Evolutionary conservation across 2,329 filamentous ascomycete genomes (phyloP), one percentile per base, ranked within the genome.

Genomic region (Trichothecium sympodiale): DNA sequence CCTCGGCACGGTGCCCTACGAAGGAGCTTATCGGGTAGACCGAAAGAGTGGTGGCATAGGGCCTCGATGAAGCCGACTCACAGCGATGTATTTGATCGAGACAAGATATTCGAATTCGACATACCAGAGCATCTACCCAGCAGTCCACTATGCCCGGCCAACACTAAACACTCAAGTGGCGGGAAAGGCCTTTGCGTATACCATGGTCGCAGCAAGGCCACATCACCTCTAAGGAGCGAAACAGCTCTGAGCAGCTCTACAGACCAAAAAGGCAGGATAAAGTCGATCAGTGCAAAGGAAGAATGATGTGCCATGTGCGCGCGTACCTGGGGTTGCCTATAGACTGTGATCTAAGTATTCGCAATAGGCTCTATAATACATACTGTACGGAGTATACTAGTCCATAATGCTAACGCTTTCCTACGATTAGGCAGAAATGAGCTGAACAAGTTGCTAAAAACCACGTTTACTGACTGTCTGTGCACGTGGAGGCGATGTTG

Each of bases 101-200:
- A 43, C 8, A 38, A 36, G 16, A 35, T 40, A 4, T 72, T 73
- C 38, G 53, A 64, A 33, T 70, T 73, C 39, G 58, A 69, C 32
- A 41, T 71, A 9, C 65, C 67, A 2, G 65, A 71, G 41, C 69
- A 73, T 41, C 50, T 69, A 7, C 64, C 67, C 23, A 64, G 42
- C 38, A 71, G 67, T 44, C 67, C 67, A 13, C 59, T 70, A 53
- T 73, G 69, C 37, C 69, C 69, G 3, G 52, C 65, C 8, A 69
- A 71, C 46, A 49, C 50, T 30, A 61, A 55, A 29, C 61, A 68
- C 37, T 46, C 47, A 35, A 60, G 59, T 12, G 56, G 61, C n/a
- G 65, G 67, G 4, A 61, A 55, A 5, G 67, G 64, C 0, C 40
- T 71, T 3, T 73, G 69, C 37, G 65, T 72, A 3, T 69, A 67